phyloP scores from a whole-genome alignment of 2,329 filamentous ascomycete genomes.

The Aspergillus alliaceus region DNA sequence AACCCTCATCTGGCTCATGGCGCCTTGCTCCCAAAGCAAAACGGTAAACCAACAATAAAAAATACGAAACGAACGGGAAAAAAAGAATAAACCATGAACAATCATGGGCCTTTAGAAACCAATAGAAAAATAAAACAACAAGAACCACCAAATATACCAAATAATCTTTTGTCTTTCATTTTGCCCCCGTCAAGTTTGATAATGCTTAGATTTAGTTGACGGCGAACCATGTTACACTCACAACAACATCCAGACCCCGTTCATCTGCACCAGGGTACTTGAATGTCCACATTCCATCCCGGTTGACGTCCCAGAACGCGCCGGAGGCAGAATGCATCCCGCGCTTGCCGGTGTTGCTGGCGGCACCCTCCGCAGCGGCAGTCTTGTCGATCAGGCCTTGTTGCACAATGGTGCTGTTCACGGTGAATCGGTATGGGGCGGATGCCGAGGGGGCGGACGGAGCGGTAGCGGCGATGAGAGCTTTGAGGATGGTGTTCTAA shows the following conservation, averaged over 20 bases:
- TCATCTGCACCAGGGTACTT: constrained; percentile 50
- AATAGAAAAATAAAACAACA: background rate
- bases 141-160: background rate
- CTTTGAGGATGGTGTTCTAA: constrained; percentile 42
- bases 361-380: constrained; percentile 56
- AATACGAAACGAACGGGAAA: background rate
- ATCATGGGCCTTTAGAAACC: background rate
- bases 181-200: background rate
- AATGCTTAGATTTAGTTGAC: constrained; percentile 23
- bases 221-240: constrained; percentile 51
- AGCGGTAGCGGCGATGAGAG: constrained; percentile 43
- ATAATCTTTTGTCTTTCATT: constrained; percentile 3
- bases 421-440: constrained; percentile 85
- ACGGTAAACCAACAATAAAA: background rate
- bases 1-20: constrained; percentile 1
- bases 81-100: background rate
- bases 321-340: constrained; percentile 60
- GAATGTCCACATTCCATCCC: constrained; percentile 55
- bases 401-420: constrained; percentile 98
- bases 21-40: background rate
- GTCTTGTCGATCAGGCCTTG: constrained; percentile 62
- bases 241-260: constrained; percentile 50
- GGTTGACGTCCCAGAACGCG: constrained; percentile 53
- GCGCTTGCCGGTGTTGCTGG: constrained; percentile 71
- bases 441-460: constrained; percentile 35